phyloP scores from a whole-genome alignment of 2,329 filamentous ascomycete species.

The Akanthomyces uredinophilus region DNA sequence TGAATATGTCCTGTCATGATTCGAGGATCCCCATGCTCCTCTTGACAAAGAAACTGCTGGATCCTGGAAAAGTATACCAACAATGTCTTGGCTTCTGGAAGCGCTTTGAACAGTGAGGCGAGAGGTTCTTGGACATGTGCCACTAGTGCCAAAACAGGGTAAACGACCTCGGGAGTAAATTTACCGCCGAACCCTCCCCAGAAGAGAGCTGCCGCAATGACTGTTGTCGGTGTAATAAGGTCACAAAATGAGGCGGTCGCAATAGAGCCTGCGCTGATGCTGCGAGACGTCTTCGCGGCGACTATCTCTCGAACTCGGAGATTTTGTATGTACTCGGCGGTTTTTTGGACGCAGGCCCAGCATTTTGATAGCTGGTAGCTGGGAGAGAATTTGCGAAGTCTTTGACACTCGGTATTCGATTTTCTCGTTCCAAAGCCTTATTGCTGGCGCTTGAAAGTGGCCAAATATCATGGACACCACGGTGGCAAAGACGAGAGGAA shows the following conservation, averaged over 20 bases:
- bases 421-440: background rate
- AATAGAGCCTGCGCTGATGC: background rate
- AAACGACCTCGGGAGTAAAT: background rate
- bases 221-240: background rate
- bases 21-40: background rate
- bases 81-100: background rate
- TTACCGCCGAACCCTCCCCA: background rate
- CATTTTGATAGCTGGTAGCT: constrained; percentile 5
- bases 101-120: background rate
- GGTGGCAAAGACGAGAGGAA: background rate
- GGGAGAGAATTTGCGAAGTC: background rate
- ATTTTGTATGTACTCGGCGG: background rate
- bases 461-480: background rate
- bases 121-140: background rate
- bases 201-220: background rate
- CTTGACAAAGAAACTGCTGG: background rate
- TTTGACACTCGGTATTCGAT: background rate
- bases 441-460: background rate
- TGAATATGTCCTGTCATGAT: background rate
- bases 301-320: background rate
- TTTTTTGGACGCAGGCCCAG: background rate
- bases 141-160: background rate
- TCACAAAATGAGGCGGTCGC: background rate
- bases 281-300: background rate
- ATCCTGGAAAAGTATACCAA: background rate